Evolutionary conservation across 2,329 filamentous ascomycete species (phyloP).

Genomic region (Fusarium devonianum): DNA sequence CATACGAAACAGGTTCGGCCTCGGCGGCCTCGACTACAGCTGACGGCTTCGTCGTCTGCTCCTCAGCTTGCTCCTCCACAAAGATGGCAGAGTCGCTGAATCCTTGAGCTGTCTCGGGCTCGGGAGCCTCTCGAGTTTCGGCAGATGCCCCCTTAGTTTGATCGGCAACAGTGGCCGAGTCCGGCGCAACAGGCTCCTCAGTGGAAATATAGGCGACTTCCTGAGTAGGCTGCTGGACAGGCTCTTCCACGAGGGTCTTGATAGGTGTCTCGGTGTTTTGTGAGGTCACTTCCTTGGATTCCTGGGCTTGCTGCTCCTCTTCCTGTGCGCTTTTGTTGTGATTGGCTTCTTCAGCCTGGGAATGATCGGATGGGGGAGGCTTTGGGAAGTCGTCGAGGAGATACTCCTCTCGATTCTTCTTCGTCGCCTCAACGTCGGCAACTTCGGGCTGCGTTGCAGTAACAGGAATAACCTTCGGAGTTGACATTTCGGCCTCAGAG

Average conservation of each 20-base stretch:
- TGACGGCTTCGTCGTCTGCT: slow-evolving; percentile 12
- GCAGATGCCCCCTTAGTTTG: neutral
- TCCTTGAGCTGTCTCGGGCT: slow-evolving; percentile 9
- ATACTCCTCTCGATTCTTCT: slow-evolving; percentile 10
- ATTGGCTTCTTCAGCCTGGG: slow-evolving; percentile 6
- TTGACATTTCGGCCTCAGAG: slow-evolving; percentile 20
- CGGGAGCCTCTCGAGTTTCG: neutral
- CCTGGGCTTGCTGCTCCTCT: neutral
- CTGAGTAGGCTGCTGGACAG: slow-evolving; percentile 1
- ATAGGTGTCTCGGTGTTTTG: neutral
- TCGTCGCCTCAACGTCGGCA: slow-evolving; percentile 1
- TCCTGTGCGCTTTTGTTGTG: slow-evolving; percentile 9
- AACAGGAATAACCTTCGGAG: slow-evolving; percentile 9
- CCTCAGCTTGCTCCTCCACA: slow-evolving; percentile 28
- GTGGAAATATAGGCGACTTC: neutral
- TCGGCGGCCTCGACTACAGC: slow-evolving; percentile 12
- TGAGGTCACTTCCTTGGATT: neutral
- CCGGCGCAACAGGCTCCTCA: neutral
- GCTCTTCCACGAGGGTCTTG: neutral
- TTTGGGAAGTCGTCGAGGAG: slow-evolving; percentile 28
- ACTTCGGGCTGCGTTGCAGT: neutral
- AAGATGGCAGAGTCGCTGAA: slow-evolving; percentile 37
- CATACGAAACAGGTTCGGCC: neutral
- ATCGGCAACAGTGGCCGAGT: neutral
- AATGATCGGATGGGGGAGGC: slow-evolving; percentile 27